phyloP scores from a whole-genome alignment of 2,329 filamentous ascomycete species.

The Xylariaceae sp. region DNA sequence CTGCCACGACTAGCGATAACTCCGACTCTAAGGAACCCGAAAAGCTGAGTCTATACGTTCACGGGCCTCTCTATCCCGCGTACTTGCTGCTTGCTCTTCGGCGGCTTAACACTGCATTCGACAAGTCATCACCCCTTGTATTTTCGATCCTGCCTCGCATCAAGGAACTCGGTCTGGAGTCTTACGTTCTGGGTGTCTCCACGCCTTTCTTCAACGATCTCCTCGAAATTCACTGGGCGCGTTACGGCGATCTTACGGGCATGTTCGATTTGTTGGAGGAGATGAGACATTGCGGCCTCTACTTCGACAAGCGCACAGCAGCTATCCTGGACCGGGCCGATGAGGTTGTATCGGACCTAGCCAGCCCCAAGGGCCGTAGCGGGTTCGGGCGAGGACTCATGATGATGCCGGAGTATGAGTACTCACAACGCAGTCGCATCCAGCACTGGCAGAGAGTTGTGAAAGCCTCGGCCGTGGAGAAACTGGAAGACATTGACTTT shows the following conservation, averaged over 20 bases:
- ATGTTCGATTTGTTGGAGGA: slow-evolving; percentile 56
- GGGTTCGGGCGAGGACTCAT: slow-evolving; percentile 32
- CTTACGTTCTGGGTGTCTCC: slow-evolving; percentile 66
- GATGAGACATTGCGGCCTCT: slow-evolving; percentile 60
- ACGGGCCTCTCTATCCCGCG: slow-evolving; percentile 60
- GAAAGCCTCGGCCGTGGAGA: slow-evolving; percentile 27
- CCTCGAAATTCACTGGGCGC: slow-evolving; percentile 55
- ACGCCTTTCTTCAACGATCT: slow-evolving; percentile 66
- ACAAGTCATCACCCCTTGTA: slow-evolving; percentile 51
- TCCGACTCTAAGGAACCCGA: background rate
- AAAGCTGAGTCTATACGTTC: slow-evolving; percentile 46
- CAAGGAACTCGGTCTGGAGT: slow-evolving; percentile 61
- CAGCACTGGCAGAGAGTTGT: slow-evolving; percentile 30
- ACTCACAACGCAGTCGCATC: slow-evolving; percentile 27
- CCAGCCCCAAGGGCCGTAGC: slow-evolving; percentile 17
- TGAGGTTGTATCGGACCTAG: slow-evolving; percentile 16
- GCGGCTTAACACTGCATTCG: slow-evolving; percentile 53
- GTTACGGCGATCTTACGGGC: slow-evolving; percentile 51
- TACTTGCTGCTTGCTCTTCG: slow-evolving; percentile 54
- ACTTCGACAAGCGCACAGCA: slow-evolving; percentile 48
- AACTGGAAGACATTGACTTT: slow-evolving; percentile 22
- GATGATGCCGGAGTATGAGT: slow-evolving; percentile 36
- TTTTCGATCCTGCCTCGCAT: slow-evolving; percentile 61
- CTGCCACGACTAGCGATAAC: slow-evolving; percentile 2
- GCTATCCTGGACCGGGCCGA: slow-evolving; percentile 34